Evolutionary conservation across 2,329 filamentous ascomycete genomes (phyloP), one percentile per base, ranked within the genome.

Genomic region (Fusarium clavum): DNA sequence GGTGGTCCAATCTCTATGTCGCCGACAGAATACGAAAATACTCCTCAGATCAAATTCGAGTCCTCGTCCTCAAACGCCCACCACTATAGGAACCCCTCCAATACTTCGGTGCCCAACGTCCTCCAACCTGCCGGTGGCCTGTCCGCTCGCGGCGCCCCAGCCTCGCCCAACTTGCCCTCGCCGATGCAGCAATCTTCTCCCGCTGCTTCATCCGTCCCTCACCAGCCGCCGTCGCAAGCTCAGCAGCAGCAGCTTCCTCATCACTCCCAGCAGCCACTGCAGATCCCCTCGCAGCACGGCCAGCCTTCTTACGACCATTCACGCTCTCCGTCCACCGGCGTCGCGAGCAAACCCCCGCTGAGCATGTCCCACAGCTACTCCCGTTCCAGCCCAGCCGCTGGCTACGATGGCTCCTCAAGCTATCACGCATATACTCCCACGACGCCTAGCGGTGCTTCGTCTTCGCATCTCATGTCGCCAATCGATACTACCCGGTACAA

Each of bases 311-410:
- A 86, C 46, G 59, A 69, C 29, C 73, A 70, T 51, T 41, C 67
- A 41, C 68, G 63, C 65, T 59, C 70, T 10, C 49, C 67, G 24
- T 48, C 64, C 27, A 55, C 64, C 44, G 38, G 67, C 24, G 86
- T 89, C 27, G 88, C 91, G 45, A 88, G 90, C 51, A 90, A 92
- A 77, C 88, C 91, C 24, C 86, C 90, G 45, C 83, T 92, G 75
- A 88, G 83, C 79, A 79, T 87, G 78, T 86, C 91, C 44, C 93
- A 95, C 78, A 88, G 85, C 77, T 95, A 97, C 81, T 94, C 94
- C 49, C 88, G 93, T 75, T 96, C 94, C 61, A 97, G 94, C 80
- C 94, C 94, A 53, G 89, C 91, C 46, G 84, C 84, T 53, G 81
- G 82, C 63, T 90, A 87, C 77, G 87, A 90, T 66, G 78, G 81